Conservation (phyloP, 345 rosid genomes). For the Eucalyptus erythrocorys region DNA sequence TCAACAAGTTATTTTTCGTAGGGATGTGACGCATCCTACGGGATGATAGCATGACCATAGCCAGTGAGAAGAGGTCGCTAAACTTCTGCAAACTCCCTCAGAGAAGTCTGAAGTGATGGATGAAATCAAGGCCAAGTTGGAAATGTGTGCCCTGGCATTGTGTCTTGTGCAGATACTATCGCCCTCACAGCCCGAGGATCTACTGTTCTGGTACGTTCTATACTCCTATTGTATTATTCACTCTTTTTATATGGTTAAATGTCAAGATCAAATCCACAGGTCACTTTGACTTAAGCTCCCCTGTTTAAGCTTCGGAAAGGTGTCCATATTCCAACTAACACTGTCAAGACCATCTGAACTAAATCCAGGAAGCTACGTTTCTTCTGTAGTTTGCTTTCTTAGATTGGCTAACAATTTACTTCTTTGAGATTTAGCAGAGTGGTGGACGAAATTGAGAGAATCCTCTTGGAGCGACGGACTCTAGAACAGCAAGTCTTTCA, state of each 20-base stretch:
- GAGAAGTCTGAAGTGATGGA: conserved; percentile 82
- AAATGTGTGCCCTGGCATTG: conserved; percentile 67
- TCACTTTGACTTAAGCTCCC: neutral
- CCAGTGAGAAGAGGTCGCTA: conserved; percentile 69
- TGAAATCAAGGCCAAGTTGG: conserved; percentile 66
- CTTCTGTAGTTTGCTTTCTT: neutral
- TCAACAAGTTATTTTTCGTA: neutral
- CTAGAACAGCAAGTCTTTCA: conserved; percentile 54
- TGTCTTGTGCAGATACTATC: conserved; percentile 80
- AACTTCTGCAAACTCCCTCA: conserved; percentile 50
- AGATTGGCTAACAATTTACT: neutral
- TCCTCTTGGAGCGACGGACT: conserved; percentile 78
- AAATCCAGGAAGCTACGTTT: neutral
- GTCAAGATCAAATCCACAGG: neutral
- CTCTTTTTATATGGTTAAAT: neutral
- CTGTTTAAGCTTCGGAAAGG: neutral
- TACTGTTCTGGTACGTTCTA: conserved; percentile 33
- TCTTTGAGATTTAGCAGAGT: conserved; percentile 27
- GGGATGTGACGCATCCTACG: conserved; percentile 96
- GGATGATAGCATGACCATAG: conserved; percentile 45
- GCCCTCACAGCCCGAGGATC: conserved; percentile 82
- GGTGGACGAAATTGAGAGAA: conserved; percentile 91
- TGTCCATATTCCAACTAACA: neutral
- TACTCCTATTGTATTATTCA: neutral
- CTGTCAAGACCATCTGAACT: neutral